Evolutionary conservation across 331 rosid species (phyloP), one percentile per base, ranked within the genome.

Genomic region (Ulmus americana): DNA sequence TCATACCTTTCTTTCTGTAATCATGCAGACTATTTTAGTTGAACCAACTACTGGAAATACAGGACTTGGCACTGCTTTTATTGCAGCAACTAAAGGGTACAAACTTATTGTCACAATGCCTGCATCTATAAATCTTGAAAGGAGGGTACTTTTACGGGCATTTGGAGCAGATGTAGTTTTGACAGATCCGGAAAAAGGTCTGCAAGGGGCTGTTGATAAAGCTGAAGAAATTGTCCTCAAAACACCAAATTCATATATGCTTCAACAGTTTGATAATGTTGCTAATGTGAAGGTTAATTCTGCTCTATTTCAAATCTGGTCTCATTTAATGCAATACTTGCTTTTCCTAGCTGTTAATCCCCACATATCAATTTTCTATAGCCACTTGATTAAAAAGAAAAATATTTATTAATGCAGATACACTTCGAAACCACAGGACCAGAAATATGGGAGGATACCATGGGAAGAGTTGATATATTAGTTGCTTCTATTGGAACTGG

Each of bases 361-460:
- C 1, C 8, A 10, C 13, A 46, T 55, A 3, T 18, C 28, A 9
- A 50, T 0, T 15, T 3, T n/a, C 13, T 74, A 20, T 46, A 20
- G 41, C 39, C 55, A 41, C 59, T 28, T 78, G 46, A 61, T 76
- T 72, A 61, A 66, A 63, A 63, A 65, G 64, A 68, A 72, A 69
- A 78, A 79, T 63, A 2, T 60, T 60, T 60, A 45, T 64, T 73
- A 82, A 79, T 82, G 74, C 98, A 88, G 96, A 84, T 89, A 67
- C 98, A 92, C 86, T 92, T 86, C 67, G 90, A 88, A 82, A 85
- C 96, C 69, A 92, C 98, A 57, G 98, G 96, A 60, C 98, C 98
- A 62, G 98, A 92, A 79, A 88, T 92, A 81, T 92, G 98, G 98
- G 96, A 88, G 84, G 98, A 92, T 73, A 92, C 98, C 68, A 50